phyloP scores from a whole-genome alignment of 768 basidiomycete genomes.

The Serendipita sp. region DNA sequence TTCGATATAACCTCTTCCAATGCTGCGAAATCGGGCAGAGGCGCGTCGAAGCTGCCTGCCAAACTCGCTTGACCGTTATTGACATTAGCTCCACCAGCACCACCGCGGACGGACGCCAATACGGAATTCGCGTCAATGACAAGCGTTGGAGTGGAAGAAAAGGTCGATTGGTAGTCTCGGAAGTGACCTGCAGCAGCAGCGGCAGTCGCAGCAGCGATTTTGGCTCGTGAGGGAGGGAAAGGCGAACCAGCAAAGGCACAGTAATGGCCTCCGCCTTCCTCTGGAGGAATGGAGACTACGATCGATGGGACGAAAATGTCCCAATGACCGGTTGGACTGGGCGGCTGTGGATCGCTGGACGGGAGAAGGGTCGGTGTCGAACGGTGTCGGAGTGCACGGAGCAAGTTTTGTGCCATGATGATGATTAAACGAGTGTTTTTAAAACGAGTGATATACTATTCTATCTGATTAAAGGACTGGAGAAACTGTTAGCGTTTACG shows the following conservation, averaged over 20 bases:
- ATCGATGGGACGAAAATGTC: background rate
- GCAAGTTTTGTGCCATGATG: background rate
- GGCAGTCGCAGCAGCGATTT: background rate
- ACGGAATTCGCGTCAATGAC: background rate
- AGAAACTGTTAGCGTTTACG: background rate
- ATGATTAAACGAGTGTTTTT: background rate
- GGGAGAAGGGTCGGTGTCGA: conserved; percentile 1
- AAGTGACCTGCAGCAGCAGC: background rate
- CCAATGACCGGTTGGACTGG: background rate
- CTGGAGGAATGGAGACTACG: background rate
- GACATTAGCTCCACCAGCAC: background rate
- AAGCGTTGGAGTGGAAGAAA: background rate
- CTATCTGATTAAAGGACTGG: background rate
- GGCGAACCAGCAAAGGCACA: background rate
- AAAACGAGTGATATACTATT: too few relatives aligned
- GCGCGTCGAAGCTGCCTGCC: background rate
- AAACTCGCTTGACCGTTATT: background rate
- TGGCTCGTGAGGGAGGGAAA: background rate
- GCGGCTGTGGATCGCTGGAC: background rate
- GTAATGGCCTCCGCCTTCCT: background rate
- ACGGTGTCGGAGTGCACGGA: conserved; percentile 4
- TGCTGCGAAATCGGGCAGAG: background rate
- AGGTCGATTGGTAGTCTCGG: too few relatives aligned
- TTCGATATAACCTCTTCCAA: background rate
- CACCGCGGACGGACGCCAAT: background rate